phyloP scores from a whole-genome alignment of 768 basidiomycete species.

The Erythrobasidium yunnanense region DNA sequence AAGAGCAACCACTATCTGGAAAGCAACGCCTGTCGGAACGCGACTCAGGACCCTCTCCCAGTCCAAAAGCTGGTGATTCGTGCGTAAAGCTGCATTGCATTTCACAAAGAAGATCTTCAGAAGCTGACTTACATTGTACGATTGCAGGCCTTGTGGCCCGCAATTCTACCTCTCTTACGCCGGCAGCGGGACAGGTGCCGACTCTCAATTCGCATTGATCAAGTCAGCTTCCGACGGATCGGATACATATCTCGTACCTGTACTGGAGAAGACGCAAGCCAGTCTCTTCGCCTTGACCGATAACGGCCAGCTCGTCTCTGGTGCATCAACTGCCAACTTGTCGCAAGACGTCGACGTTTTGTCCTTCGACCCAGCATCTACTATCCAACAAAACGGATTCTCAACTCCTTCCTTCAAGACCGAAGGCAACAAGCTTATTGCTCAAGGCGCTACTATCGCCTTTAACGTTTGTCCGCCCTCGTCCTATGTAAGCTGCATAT shows the following conservation, averaged over 20 bases:
- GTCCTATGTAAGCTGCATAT: neutral
- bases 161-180: neutral
- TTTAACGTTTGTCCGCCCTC: neutral
- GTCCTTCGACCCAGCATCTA: neutral
- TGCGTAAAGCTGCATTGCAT: neutral
- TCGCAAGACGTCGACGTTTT: neutral
- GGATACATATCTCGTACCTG: neutral
- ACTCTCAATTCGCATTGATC: neutral
- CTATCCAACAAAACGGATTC: neutral
- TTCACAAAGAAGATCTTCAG: too few relatives aligned
- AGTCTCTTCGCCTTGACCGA: neutral
- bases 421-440: neutral
- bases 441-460: neutral
- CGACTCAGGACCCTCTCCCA: neutral
- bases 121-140: too few relatives aligned
- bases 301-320: neutral
- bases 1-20: neutral
- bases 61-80: neutral
- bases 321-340: neutral
- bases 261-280: neutral
- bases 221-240: neutral
- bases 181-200: neutral
- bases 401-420: neutral
- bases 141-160: neutral
- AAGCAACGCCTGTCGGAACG: neutral